Conservation (phyloP, 495 filamentous ascomycete species). For the Talaromyces ruber region DNA sequence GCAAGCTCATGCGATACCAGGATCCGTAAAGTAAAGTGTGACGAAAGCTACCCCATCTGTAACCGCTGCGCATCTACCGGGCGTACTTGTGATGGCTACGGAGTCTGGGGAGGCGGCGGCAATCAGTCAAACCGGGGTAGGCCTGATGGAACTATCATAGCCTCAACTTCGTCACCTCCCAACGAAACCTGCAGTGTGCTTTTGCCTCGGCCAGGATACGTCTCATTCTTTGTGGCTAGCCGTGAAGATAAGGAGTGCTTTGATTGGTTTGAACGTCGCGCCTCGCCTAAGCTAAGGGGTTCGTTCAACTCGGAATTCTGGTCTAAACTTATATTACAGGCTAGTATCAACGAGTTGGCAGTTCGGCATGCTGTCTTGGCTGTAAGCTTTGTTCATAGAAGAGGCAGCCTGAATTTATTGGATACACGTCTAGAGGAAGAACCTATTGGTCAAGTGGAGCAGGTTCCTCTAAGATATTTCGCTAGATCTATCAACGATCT, state of each 20-base stretch:
- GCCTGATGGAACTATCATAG: background rate
- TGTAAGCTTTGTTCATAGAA: constrained; percentile 47
- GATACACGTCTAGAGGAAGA: background rate
- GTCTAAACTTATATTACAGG: constrained; percentile 43
- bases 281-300: constrained; percentile 23
- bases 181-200: background rate
- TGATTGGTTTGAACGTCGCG: background rate
- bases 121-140: background rate
- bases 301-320: constrained; percentile 56
- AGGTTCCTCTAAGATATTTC: constrained; percentile 43
- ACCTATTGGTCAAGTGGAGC: constrained; percentile 18
- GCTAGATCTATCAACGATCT: constrained; percentile 43
- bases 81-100: constrained; percentile 36
- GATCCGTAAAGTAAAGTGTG: constrained; percentile 53
- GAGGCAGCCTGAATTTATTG: background rate
- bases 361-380: constrained; percentile 58
- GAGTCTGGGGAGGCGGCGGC: constrained; percentile 4
- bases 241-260: constrained; percentile 1
- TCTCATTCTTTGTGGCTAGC: constrained; percentile 1
- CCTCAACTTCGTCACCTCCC: background rate
- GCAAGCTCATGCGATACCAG: constrained; percentile 13
- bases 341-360: constrained; percentile 46
- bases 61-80: constrained; percentile 42
- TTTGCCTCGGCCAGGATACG: background rate
- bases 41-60: constrained; percentile 51